Evolutionary conservation across 345 rosid species (phyloP), one percentile per base, ranked within the genome.

Genomic region (Eucalyptus brandiana): DNA sequence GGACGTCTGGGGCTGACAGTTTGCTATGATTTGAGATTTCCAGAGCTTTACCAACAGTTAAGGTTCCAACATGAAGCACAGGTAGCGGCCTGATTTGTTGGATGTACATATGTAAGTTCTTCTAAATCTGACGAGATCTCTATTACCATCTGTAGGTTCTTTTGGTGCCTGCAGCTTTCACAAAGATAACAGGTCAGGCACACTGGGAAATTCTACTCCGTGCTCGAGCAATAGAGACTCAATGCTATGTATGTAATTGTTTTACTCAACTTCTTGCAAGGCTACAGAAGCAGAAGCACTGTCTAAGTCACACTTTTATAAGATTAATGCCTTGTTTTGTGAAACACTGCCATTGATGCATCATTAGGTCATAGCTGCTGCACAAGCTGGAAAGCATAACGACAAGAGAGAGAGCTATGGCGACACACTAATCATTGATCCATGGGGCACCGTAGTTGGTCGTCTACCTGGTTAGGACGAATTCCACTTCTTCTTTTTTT

Each of bases 161-260:
- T 89, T 91, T 97, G 83, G 99, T 97, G 56, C 99, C 99, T 50
- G 91, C 99, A 65, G 99, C 99, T 90, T 97, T 97, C 91, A 97
- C 99, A 42, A 93, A 90, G 90, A 96, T 94, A 86, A 97, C 99
- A 14, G 99, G 98, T 81, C 91, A 94, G 91, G 99, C 99, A 86
- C 99, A 97, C 91, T 97, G 99, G 99, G 99, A 97, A 92, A 91
- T 96, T 93, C 96, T 97, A 81, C 99, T 97, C 76, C 95, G 99
- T 90, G 95, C 99, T 88, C 94, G 97, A 58, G 99, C 99, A 76
- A 94, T 97, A 51, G 98, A 97, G 94, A 97, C 99, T 42, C 99
- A 97, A 88, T 97, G 99, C 93, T 97, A 97, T 92, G 98, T 97
- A 95, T 88, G 95, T 88, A 58, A 86, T 85, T 54, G 58, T 32